Conservation (phyloP, 139 green algal genomes). For the Chlorella sp. region DNA sequence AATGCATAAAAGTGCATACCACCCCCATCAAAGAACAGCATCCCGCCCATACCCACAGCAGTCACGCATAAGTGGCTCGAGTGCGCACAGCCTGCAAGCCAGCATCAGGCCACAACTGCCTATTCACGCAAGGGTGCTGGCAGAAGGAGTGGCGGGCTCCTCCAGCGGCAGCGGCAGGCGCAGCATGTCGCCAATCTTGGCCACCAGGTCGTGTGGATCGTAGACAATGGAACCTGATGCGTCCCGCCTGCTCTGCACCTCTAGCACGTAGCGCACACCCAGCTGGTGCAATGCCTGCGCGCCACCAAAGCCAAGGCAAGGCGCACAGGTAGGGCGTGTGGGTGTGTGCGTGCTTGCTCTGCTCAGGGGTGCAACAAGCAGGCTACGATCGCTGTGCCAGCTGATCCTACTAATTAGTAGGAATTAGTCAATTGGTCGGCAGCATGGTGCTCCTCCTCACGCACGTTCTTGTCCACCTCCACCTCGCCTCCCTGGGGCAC, state of each 20-base stretch:
- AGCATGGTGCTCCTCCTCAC: not conserved
- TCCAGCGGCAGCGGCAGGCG: not conserved
- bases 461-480: constrained; percentile 41
- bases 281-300: constrained; percentile 7
- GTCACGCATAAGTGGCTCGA: too few relatives aligned
- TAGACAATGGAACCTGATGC: constrained; percentile 35
- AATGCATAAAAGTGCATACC: too few relatives aligned
- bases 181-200: constrained; percentile 46
- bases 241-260: constrained; percentile 49
- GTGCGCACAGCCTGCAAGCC: too few relatives aligned
- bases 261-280: constrained; percentile 40
- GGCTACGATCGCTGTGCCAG: too few relatives aligned
- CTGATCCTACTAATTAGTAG: too few relatives aligned
- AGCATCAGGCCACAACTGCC: too few relatives aligned
- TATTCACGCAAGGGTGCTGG: too few relatives aligned
- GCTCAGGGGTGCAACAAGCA: too few relatives aligned
- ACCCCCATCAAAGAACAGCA: too few relatives aligned
- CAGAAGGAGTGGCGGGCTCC: not conserved
- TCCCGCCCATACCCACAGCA: too few relatives aligned
- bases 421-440: too few relatives aligned
- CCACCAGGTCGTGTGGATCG: constrained; percentile 63
- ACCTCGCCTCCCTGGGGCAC: constrained; percentile 60
- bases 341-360: not conserved
- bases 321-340: not conserved
- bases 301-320: too few relatives aligned